Conservation (phyloP, 2,329 filamentous ascomycete genomes). For the Ophiostoma populinum region DNA sequence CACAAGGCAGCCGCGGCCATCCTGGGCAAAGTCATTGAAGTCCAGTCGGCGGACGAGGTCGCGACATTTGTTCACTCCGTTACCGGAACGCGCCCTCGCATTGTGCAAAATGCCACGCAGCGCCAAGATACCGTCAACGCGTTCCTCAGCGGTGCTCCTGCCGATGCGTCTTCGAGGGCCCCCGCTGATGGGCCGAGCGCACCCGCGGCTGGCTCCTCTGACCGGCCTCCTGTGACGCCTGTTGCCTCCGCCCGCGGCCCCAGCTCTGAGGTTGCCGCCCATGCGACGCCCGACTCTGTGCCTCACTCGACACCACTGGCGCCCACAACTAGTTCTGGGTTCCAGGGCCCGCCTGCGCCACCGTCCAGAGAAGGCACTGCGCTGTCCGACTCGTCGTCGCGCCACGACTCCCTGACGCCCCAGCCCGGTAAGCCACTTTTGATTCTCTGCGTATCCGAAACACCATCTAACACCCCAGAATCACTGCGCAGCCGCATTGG, state of each 20-base stretch:
- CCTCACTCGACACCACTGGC: not conserved
- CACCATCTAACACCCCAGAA: not conserved
- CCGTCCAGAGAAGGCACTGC: not conserved
- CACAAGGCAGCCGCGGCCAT: conserved; percentile 62
- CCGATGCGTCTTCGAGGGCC: not conserved
- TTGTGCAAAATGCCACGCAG: conserved; percentile 25
- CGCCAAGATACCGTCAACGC: conserved; percentile 24
- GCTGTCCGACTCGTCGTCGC: not conserved
- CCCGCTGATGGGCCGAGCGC: not conserved
- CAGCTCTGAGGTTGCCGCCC: too few relatives aligned
- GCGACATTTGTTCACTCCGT: conserved; percentile 42
- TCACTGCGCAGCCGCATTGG: conserved; percentile 43
- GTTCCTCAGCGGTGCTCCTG: conserved; percentile 15
- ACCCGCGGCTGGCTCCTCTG: conserved; percentile 13
- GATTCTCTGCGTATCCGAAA: not conserved
- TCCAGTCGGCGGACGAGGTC: conserved; percentile 77
- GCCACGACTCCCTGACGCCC: not conserved
- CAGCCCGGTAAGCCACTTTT: conserved; percentile 11
- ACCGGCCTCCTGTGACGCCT: too few relatives aligned
- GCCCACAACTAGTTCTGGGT: not conserved
- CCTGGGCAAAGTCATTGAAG: conserved; percentile 66
- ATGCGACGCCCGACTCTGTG: too few relatives aligned
- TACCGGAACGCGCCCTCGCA: conserved; percentile 25
- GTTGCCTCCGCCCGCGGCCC: too few relatives aligned
- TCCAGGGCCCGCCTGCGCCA: not conserved